Base-by-base conservation (phyloP, 2,329 filamentous ascomycete species). In the Bipolaris sorokiniana region DNA sequence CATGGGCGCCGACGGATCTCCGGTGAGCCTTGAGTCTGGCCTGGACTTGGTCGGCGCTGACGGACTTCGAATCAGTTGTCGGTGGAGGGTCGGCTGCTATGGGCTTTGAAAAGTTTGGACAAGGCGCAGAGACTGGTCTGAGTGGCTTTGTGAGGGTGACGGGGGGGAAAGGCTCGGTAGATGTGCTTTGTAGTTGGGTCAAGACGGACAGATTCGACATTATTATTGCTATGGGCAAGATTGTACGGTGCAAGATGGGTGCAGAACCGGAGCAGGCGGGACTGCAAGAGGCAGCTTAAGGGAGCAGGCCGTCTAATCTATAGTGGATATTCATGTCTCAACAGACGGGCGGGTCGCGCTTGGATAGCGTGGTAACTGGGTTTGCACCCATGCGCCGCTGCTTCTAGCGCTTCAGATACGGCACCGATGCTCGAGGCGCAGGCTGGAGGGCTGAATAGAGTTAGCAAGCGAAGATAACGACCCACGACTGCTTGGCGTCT, bases 131-230 rank as follows among this genome's bases (percentile, higher is more conserved):
- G 26, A 63, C 62, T 45, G 66, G 58, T 49, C 62, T 66, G 33
- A 40, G 5, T 7, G 47, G 34, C 23, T 65, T 52, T 33, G 67
- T 63, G 38, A 48, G 23, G 38, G 51, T 49, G 34, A 55, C 52
- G 16, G 57, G 57, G 51, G 63, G 64, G 45, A 71, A 67, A 41
- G 71, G 66, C 41, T 71, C 61, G 7, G 65, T 60, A 38, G 63
- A 58, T 15, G 66, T 69, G 51, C 71, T 70, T 53, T 69, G 71
- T 49, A 65, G 65, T 37, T 68, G 72, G 61, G 68, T 75, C 49
- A 69, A 52, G 51, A 66, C 71, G 4, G 69, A 69, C 53, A 74
- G 71, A 42, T 73, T 67, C 18, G 72, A 62, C 75, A 77, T 76
- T 36, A 40, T 56, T 47, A 40, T 42, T 18, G 51, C 36, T 48